A percentile compares a stretch with the other conserved stretches of the same genome.
These are phyloP conservation scores for Prunella vulgaris DNA, from an alignment of 257 asterid species.

Conservation along the genomic window DNA sequence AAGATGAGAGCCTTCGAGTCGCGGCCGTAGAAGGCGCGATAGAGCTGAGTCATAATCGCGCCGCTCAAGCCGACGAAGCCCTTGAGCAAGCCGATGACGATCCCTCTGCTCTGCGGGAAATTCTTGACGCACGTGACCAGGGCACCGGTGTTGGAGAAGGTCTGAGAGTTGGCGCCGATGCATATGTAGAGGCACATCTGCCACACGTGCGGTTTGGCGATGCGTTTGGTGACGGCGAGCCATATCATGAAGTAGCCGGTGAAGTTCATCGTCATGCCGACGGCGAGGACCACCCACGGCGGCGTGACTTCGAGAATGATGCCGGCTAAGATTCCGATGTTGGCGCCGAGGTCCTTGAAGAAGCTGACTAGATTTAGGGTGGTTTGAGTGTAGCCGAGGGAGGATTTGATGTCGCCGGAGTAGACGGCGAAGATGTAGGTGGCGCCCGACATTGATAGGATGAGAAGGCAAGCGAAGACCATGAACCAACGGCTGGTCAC, in stretches of 20 bases:
- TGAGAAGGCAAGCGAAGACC: constrained; percentile 52
- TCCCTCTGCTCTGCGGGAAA: constrained; percentile 47
- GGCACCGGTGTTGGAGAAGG: constrained; percentile 54
- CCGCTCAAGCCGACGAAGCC: constrained; percentile 57
- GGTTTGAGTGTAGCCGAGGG: constrained; percentile 63
- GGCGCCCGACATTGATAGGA: constrained; percentile 60
- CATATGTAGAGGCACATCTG: constrained; percentile 55
- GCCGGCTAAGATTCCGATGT: constrained; percentile 52
- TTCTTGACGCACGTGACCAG: constrained; percentile 44
- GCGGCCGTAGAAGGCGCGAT: constrained; percentile 29
- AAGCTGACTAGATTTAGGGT: constrained; percentile 49
- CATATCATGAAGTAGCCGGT: constrained; percentile 57
- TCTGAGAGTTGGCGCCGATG: constrained; percentile 53
- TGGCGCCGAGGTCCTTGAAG: constrained; percentile 62
- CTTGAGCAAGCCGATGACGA: constrained; percentile 44
- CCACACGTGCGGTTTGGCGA: constrained; percentile 39
- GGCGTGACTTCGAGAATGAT: constrained; percentile 51
- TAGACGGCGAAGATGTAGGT: constrained; percentile 58
- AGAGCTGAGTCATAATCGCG: constrained; percentile 44
- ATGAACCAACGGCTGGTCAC: constrained; percentile 53
- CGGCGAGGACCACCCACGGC: constrained; percentile 56
- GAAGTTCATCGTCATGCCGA: constrained; percentile 54
- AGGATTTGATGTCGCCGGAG: constrained; percentile 43
- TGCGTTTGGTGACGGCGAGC: constrained; percentile 44
- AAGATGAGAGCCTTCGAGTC: constrained; percentile 33